Base-by-base conservation (phyloP, 768 basidiomycete genomes). In the Chlorophyllum brunneum region DNA sequence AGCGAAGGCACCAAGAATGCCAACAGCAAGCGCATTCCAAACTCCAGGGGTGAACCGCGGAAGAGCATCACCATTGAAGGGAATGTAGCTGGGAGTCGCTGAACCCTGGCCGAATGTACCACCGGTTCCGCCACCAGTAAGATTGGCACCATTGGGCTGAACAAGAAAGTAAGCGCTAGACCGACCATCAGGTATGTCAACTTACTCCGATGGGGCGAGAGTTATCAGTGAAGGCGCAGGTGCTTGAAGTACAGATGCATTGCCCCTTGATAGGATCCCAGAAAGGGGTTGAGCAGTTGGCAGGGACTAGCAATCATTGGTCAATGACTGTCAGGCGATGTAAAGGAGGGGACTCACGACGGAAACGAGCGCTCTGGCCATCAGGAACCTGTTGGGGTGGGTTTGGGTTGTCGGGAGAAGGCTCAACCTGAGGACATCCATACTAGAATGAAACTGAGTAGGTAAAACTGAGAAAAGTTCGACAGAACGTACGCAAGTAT, bases 271-370 rank as follows among this genome's bases (percentile, higher is more conserved):
- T 75, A 1, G 89, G 89, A 64, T 91, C 88, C 86, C 86, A 90
- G 75, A 86, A 91, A 2, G 84, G 75, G 8, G 86, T 89, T 3
- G 84, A 83, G 66, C 87, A 89, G 68, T 86, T 86, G 18, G 74
- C 52, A 20, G 86, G 80, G 2, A 88, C 85, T 86, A 54, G 8
- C 37, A 20, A 51, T 3, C n/a, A 16, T 18, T 36, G 37, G 38
- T 48, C 27, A 48, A 33, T 46, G 4, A 11, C 6, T 43, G 26
- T 16, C 37, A 9, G 36, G 20, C 27, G 3, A 20, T 26, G n/a
- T n/a, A 44, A n/a, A 3, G 56, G 30, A 36, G 13, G 8, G 36
- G 47, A 69, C 80, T 63, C 60, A 88, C 86, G 62, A 62, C 86
- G 72, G 67, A 68, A 70, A 48, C 86, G 79, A 53, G 72, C 58